These are phyloP conservation scores for Fusarium cyanostomum DNA, from an alignment of 2,329 filamentous ascomycete genomes.

Conservation along the genomic window DNA sequence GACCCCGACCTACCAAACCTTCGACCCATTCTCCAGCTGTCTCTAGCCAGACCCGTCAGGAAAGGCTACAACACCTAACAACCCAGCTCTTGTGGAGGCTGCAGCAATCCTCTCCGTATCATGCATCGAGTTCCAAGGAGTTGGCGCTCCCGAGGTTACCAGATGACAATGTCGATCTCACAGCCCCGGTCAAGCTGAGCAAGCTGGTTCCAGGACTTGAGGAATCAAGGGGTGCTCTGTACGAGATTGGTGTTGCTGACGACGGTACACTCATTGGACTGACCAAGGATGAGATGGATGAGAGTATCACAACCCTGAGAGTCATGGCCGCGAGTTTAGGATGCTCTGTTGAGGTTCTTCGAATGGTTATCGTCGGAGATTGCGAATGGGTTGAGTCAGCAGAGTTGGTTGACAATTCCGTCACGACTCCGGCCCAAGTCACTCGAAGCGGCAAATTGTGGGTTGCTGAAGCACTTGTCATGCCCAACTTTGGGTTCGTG, in stretches of 20 bases:
- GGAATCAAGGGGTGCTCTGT: constrained; percentile 90
- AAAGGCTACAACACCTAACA: constrained; percentile 88
- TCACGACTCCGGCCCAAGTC: constrained; percentile 32
- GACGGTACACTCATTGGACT: constrained; percentile 91
- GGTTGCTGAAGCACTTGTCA: constrained; percentile 91
- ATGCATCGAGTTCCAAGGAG: constrained; percentile 80
- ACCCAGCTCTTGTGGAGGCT: constrained; percentile 95
- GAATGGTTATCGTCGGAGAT: constrained; percentile 84
- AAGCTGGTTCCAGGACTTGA: constrained; percentile 82
- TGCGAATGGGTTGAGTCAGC: constrained; percentile 75
- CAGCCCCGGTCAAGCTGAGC: constrained; percentile 58
- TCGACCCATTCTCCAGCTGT: constrained; percentile 49
- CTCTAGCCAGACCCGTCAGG: constrained; percentile 77
- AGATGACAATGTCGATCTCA: constrained; percentile 63
- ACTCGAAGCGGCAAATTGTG: constrained; percentile 68
- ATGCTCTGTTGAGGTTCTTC: constrained; percentile 82
- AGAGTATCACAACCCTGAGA: constrained; percentile 84
- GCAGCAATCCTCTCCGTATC: constrained; percentile 93
- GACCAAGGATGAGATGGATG: constrained; percentile 89
- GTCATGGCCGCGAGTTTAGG: constrained; percentile 94
- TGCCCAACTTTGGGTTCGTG: constrained; percentile 68
- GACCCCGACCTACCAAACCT: constrained; percentile 25
- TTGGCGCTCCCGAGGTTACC: constrained; percentile 80
- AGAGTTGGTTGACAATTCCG: constrained; percentile 43
- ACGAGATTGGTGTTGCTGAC: constrained; percentile 96